Evolutionary conservation across 2,329 filamentous ascomycete species (phyloP), one percentile per base, ranked within the genome.

Genomic region (Emericellopsis atlantica): DNA sequence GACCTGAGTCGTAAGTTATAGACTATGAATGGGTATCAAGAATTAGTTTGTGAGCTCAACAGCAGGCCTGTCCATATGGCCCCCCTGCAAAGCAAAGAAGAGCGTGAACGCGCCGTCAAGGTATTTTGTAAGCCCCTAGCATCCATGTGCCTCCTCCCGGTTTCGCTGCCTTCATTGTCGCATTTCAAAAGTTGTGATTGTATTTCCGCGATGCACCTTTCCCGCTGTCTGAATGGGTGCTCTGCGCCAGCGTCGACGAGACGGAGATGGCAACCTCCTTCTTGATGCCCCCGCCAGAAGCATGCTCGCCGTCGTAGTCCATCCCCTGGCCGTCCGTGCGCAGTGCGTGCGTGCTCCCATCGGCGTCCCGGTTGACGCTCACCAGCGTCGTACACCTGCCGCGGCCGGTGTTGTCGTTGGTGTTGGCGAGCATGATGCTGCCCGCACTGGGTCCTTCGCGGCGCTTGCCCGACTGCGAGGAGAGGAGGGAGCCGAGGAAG

Each of bases 401-500:
- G 15, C 41, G 31, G 37, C 32, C 37, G 36, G 36, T 29, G 22
- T 35, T 35, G 31, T 43, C n/a, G 24, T 16, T 40, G n/a, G 29
- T 33, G 12, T 51, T 48, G 5, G 39, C 44, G 1, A 52, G 48
- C 45, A 51, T 52, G 11, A 51, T 53, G 11, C 50, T 53, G 18
- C 50, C 49, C 3, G 45, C 43, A 23, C 47, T 41, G 4, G 45
- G 45, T 1, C 48, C 47, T 10, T 48, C 49, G 39, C 49, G 50
- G n/a, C 50, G 49, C 4, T 48, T 48, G 6, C 37, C 32, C 18
- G 18, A 21, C 10, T 36, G 10, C 8, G 51, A 51, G 1, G 49
- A 55, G 3, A 48, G 37, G 1, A 55, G 40, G 1, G 53, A 54
- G 0, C 50, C 48, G 8, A 55, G 46, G 9, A 51, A 39, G 0